Evolutionary conservation across 306 rosid species (phyloP), one percentile per base, ranked within the genome.

Genomic region (Pterocarpus santalinus): DNA sequence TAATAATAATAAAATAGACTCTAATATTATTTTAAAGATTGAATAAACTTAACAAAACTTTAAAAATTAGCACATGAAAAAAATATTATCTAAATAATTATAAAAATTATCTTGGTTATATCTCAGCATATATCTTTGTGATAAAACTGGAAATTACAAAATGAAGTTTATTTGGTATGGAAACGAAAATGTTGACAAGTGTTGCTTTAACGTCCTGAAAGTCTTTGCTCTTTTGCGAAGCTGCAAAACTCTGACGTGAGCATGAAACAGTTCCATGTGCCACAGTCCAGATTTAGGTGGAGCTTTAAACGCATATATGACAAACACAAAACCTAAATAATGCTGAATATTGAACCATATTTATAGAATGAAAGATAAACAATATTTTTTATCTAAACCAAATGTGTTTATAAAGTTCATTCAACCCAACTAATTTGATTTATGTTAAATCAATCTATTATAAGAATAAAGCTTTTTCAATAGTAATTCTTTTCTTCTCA

Each of bases 221-320:
- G 11, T 4, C 64, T 34, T 3, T 17, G 5, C 17, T 16, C n/a
- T 30, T 32, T n/a, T 63, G 62, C 9, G 47, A 76, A 63, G 17
- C 30, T 77, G 55, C 44, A 58, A 57, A 2, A 41, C 15, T 58
- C 13, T 3, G 11, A 68, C 28, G 47, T 4, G n/a, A 70, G 65
- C 33, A 47, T 17, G 55, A 16, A 65, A 55, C 43, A 3, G 43
- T 65, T 65, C 43, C 85, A 81, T 67, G 62, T 66, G 81, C 76
- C 64, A 58, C 53, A 35, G 71, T 66, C 34, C 72, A 57, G 64
- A 44, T 61, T 76, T 63, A 49, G 82, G 57, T 76, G 78, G 61
- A 36, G 49, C 72, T 32, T 75, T 33, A 52, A 68, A 60, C 43
- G 7, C 15, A 55, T 55, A 8, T 43, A 43, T 78, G 60, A 58